phyloP scores from a whole-genome alignment of 768 basidiomycete genomes.

The Tricholomella constricta region DNA sequence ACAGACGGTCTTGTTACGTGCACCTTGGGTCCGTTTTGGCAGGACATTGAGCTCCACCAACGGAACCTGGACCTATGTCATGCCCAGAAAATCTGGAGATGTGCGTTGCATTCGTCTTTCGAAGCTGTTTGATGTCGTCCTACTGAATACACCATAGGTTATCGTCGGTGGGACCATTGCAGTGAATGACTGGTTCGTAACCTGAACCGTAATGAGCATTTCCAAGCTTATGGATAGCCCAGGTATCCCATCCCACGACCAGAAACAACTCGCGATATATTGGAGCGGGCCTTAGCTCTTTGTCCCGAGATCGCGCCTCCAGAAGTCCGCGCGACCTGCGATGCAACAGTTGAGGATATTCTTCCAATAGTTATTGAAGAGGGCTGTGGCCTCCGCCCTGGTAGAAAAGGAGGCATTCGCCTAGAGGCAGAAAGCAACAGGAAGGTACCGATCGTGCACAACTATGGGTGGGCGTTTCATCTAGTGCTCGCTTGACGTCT shows the following conservation, averaged over 20 bases:
- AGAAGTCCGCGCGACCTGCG: slow-evolving; percentile 38
- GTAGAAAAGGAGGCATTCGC: slow-evolving; percentile 57
- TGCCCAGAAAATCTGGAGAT: slow-evolving; percentile 57
- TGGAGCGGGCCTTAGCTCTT: slow-evolving; percentile 47
- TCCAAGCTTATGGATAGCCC: not conserved
- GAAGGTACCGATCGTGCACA: slow-evolving; percentile 55
- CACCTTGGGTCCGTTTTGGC: slow-evolving; percentile 59
- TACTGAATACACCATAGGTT: slow-evolving; percentile 25
- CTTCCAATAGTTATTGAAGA: slow-evolving; percentile 51
- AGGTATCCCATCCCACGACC: slow-evolving; percentile 63
- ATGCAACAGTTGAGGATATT: slow-evolving; percentile 51
- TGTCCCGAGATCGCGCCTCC: slow-evolving; percentile 54
- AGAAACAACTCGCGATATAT: slow-evolving; percentile 58
- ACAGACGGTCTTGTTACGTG: slow-evolving; percentile 71
- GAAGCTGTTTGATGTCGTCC: not conserved
- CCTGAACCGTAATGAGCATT: not conserved
- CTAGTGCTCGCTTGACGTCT: not conserved
- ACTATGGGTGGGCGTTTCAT: slow-evolving; percentile 59
- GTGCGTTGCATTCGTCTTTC: slow-evolving; percentile 24
- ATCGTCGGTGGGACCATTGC: slow-evolving; percentile 64
- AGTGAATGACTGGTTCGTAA: slow-evolving; percentile 57
- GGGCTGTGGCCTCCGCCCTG: slow-evolving; percentile 57
- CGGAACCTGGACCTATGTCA: slow-evolving; percentile 57
- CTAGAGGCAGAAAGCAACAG: slow-evolving; percentile 44
- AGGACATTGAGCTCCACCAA: slow-evolving; percentile 43